Evolutionary conservation across 1,284 basidiomycete genomes (phyloP).

Genomic region (Vanrija sp.): DNA sequence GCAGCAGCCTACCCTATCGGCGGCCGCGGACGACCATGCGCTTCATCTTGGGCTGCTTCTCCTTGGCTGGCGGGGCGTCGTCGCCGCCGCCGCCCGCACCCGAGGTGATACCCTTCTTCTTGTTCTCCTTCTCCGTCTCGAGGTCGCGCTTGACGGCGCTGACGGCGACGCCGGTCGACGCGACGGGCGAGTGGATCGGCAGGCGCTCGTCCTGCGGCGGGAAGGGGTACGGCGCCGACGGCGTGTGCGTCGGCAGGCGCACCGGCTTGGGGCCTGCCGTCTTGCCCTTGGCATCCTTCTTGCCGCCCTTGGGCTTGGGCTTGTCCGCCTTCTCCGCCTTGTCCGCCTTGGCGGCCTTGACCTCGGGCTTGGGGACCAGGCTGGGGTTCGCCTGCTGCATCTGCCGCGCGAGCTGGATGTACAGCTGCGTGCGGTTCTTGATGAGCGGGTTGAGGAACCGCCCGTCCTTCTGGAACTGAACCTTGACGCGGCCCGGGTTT

Average conservation of each 20-base stretch:
- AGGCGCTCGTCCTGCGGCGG: slow-evolving; percentile 44
- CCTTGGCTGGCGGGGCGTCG: slow-evolving; percentile 6
- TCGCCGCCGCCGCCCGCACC: slow-evolving; percentile 17
- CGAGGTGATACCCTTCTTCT: slow-evolving; percentile 38
- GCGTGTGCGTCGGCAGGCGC: slow-evolving; percentile 29
- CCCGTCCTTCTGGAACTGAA: slow-evolving; percentile 82
- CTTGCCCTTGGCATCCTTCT: slow-evolving; percentile 4
- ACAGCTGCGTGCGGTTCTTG: slow-evolving; percentile 77
- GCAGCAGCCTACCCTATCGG: slow-evolving; percentile 17
- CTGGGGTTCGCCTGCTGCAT: slow-evolving; percentile 71
- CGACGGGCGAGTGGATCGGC: slow-evolving; percentile 44
- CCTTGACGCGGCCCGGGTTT: slow-evolving; percentile 87
- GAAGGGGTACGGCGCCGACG: slow-evolving; percentile 36
- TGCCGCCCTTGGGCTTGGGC: slow-evolving; percentile 4
- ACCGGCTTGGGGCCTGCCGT: background rate
- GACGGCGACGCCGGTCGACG: slow-evolving; percentile 45
- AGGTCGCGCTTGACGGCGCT: slow-evolving; percentile 44
- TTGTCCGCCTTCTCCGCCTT: slow-evolving; percentile 6
- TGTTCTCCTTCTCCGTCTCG: slow-evolving; percentile 46
- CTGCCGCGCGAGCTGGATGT: slow-evolving; percentile 68
- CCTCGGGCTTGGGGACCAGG: slow-evolving; percentile 48
- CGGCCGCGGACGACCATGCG: slow-evolving; percentile 40
- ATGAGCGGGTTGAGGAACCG: slow-evolving; percentile 65
- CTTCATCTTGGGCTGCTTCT: slow-evolving; percentile 44
- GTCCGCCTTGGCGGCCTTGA: slow-evolving; percentile 15